Evolutionary conservation across 2,329 filamentous ascomycete genomes (phyloP), one percentile per base, ranked within the genome.

Genomic region (Trichoderma asperellum): DNA sequence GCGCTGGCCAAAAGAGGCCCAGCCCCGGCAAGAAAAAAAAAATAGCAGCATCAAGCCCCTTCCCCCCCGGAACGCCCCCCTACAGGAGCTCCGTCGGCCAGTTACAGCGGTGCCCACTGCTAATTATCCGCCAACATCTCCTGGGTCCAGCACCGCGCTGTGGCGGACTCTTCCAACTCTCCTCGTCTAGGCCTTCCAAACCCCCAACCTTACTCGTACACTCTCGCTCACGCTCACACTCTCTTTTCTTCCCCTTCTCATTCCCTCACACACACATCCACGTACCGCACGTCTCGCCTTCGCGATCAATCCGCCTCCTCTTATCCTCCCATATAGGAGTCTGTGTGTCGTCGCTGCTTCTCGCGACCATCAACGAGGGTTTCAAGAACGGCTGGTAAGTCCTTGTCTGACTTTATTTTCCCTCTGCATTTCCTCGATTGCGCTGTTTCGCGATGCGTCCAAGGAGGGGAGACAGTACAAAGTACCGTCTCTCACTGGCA

Each of bases 361-460:
- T 68, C 57, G 65, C 63, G 63, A 57, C 56, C 47, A 52, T 40
- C 49, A 5, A 58, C 53, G 35, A 35, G 57, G 37, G 67, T 35
- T 56, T 56, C 47, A 37, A 57, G 59, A 32, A 65, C 67, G n/a
- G 67, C 52, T 58, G 67, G 67, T 69, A 57, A 69, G 67, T 69
- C 5, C 7, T 49, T 29, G 4, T 16, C 24, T 18, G 29, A 7
- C 5, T 52, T 64, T 57, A 49, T 43, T 16, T 8, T 47, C 10
- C 4, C 4, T 8, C 40, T n/a, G 40, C 40, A 16, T 21, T 29
- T 29, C 21, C 35, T n/a, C 57, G 43, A 40, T 40, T 62, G 59
- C 40, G 40, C 21, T 35, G 32, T 35, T 68, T 40, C 35, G 35
- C 65, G 47, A 68, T 53, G 12, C 32, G 18, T 34, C 18, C 8